Conservation (phyloP, 2,329 filamentous ascomycete species). For the Monascus ruber region DNA sequence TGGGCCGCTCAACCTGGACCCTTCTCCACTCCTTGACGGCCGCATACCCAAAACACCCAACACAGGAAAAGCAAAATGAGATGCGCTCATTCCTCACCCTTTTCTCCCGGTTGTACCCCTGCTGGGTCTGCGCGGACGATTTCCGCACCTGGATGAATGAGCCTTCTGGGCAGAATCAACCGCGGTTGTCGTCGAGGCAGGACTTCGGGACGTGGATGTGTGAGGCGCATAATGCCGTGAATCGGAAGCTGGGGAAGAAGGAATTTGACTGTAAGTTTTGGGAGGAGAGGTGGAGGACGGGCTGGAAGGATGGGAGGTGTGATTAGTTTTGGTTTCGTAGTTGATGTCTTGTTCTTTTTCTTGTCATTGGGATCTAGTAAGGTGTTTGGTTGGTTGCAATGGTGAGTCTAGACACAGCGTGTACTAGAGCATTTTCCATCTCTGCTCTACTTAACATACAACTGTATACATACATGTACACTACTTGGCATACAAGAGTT, state of each 20-base stretch:
- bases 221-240: slow-evolving; percentile 41
- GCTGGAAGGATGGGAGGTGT: slow-evolving; percentile 61
- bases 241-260: slow-evolving; percentile 72
- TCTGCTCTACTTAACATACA: too few species aligned
- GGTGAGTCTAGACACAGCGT: too few species aligned
- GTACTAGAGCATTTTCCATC: too few species aligned
- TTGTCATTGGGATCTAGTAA: too few species aligned
- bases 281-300: slow-evolving; percentile 91
- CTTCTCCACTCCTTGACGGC: slow-evolving; percentile 86
- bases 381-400: too few species aligned
- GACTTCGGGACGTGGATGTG: slow-evolving; percentile 41
- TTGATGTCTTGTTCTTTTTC: too few species aligned
- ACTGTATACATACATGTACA: too few species aligned
- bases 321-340: slow-evolving; percentile 31
- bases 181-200: slow-evolving; percentile 42
- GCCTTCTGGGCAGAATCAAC: slow-evolving; percentile 46
- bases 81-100: slow-evolving; percentile 65
- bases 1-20: slow-evolving; percentile 86
- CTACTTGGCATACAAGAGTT: too few species aligned
- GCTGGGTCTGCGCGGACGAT: slow-evolving; percentile 89
- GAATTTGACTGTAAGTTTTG: slow-evolving; percentile 81
- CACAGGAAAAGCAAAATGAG: slow-evolving; percentile 58
- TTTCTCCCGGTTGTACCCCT: slow-evolving; percentile 84
- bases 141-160: slow-evolving; percentile 70
- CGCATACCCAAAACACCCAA: slow-evolving; percentile 64